Conservation (phyloP, 1,284 basidiomycete species). For the Ustilago vetiveriae region DNA sequence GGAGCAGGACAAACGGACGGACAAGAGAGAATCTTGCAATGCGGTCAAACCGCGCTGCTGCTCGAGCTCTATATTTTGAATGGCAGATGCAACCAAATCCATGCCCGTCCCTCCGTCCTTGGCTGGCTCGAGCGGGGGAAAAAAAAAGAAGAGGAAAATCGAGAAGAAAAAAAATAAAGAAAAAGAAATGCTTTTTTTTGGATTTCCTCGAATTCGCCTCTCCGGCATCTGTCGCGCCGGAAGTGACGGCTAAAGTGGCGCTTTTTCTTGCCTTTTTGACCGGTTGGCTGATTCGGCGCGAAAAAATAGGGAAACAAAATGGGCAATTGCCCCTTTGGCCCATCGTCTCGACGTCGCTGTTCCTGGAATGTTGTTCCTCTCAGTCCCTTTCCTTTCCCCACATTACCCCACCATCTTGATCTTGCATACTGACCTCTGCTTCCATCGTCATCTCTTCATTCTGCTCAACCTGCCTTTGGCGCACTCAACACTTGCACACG, state of each 20-base stretch:
- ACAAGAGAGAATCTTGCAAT: too few species aligned
- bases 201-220: not conserved
- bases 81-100: not conserved
- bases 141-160: conserved; percentile 1
- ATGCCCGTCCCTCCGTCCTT: too few species aligned
- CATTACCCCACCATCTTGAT: not conserved
- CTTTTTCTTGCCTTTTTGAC: not conserved
- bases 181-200: not conserved
- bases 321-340: not conserved
- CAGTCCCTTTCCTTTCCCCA: not conserved
- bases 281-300: not conserved
- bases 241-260: conserved; percentile 19
- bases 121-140: conserved; percentile 14
- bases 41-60: not conserved
- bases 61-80: conserved; percentile 1
- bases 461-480: too few species aligned
- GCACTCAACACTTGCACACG: too few species aligned
- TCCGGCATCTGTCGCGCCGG: conserved; percentile 20
- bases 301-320: too few species aligned
- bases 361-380: not conserved
- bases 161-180: conserved; percentile 1
- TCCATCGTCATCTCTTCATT: not conserved
- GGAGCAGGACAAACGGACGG: too few species aligned
- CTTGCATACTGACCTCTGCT: not conserved
- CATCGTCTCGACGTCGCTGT: not conserved